phyloP scores from a whole-genome alignment of 2,329 filamentous ascomycete genomes.

The Ustilaginoidea virens region DNA sequence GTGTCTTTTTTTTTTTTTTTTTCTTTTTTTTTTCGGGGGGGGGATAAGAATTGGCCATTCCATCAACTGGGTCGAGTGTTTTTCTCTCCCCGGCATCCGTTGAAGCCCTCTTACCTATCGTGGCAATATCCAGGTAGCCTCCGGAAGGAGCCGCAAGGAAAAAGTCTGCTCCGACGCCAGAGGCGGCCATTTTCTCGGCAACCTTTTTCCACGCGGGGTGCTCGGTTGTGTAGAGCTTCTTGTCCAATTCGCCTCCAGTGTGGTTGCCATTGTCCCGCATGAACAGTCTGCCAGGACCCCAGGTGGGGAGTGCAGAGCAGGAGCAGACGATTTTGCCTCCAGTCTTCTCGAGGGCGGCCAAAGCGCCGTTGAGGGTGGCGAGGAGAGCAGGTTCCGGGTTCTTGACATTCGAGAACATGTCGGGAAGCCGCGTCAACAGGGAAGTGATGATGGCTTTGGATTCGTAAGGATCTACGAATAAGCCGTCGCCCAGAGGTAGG shows the following conservation, averaged over 20 bases:
- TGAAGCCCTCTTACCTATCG: conserved; percentile 48
- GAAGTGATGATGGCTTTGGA: conserved; percentile 75
- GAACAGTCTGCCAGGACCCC: conserved; percentile 73
- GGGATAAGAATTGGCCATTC: no score
- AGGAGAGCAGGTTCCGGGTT: conserved; percentile 82
- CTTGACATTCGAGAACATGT: conserved; percentile 75
- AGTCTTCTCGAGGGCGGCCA: conserved; percentile 70
- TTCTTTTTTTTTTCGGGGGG: no score
- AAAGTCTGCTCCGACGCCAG: conserved; percentile 81
- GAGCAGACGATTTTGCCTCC: conserved; percentile 90
- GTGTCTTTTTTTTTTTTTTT: no score
- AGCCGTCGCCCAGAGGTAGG: conserved; percentile 73
- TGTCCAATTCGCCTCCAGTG: conserved; percentile 74
- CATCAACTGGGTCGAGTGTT: no score
- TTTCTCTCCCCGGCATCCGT: conserved; percentile 1
- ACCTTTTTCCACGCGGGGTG: conserved; percentile 77
- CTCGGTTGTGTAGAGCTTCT: conserved; percentile 82
- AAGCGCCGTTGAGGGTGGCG: conserved; percentile 66
- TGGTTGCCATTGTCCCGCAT: conserved; percentile 80
- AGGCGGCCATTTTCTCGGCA: conserved; percentile 74
- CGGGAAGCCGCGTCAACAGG: conserved; percentile 70
- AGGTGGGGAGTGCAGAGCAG: conserved; percentile 75
- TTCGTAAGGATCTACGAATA: conserved; percentile 90
- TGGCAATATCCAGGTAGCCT: conserved; percentile 84
- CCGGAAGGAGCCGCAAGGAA: conserved; percentile 86